A percentile compares a stretch with the other conserved stretches of the same genome.
Evolutionary conservation across 805 yeast genomes (phyloP).

Genomic region (Starmerella vaccinii): DNA sequence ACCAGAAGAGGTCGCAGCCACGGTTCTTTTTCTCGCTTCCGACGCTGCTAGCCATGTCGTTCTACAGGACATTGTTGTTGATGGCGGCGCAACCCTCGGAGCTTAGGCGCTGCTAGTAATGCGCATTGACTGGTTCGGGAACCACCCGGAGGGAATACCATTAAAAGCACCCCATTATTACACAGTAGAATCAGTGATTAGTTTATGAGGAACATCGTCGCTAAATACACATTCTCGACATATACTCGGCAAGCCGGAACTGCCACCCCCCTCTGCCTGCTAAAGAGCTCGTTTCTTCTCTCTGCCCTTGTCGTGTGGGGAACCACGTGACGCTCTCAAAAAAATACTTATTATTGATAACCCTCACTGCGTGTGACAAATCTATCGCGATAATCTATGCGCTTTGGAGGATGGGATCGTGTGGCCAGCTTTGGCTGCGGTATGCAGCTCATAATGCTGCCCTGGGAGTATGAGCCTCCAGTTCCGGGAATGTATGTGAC

Average conservation of each 20-base stretch:
- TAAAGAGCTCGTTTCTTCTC: no score
- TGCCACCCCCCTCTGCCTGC: no score
- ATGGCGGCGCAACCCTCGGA: constrained; percentile 20
- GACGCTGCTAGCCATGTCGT: constrained; percentile 18
- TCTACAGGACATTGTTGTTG: constrained; percentile 18
- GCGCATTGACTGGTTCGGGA: no score
- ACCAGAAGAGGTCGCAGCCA: constrained; percentile 10
- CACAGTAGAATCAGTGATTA: no score
- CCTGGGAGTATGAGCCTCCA: constrained; percentile 15
- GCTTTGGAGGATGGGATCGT: constrained; percentile 16
- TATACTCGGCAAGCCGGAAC: no score
- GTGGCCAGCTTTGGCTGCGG: constrained; percentile 19
- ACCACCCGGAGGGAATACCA: no score
- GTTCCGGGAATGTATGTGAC: constrained; percentile 11
- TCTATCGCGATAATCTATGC: constrained; percentile 11
- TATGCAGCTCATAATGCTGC: constrained; percentile 8
- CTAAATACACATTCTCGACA: no score
- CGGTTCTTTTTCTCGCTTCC: constrained; percentile 16
- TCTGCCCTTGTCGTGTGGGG: neutral
- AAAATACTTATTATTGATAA: neutral
- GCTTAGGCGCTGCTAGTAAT: neutral
- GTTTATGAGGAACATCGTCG: no score
- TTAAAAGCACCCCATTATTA: no score
- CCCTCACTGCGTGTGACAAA: neutral
- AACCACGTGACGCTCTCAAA: neutral